Evolutionary conservation across 2,329 filamentous ascomycete genomes (phyloP).

Genomic region (Colletotrichum lini): DNA sequence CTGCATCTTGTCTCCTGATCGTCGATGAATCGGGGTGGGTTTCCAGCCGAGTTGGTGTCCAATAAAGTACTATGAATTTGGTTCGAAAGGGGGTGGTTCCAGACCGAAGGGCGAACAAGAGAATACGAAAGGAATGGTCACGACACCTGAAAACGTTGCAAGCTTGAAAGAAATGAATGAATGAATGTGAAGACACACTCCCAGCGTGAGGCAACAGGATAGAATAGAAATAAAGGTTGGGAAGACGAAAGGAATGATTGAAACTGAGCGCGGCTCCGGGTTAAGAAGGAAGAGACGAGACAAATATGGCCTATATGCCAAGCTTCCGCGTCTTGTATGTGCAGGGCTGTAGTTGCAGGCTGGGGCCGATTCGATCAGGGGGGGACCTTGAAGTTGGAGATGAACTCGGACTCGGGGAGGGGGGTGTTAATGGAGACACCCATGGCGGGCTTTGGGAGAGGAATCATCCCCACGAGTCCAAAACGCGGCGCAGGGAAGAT

Average conservation of each 20-base stretch:
- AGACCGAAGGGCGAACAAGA: constrained; percentile 60
- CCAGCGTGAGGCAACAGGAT: constrained; percentile 58
- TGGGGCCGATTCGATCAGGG: constrained; percentile 35
- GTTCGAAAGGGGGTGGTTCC: constrained; percentile 60
- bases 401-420: constrained; percentile 20
- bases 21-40: constrained; percentile 26
- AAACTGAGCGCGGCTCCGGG: constrained; percentile 35
- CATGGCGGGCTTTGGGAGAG: constrained; percentile 41
- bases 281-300: constrained; percentile 47
- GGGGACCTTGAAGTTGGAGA: constrained; percentile 30
- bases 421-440: constrained; percentile 13
- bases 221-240: constrained; percentile 45
- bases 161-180: constrained; percentile 55
- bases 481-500: constrained; percentile 56
- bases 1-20: constrained; percentile 61
- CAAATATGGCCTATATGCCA: constrained; percentile 55
- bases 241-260: constrained; percentile 49
- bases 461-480: constrained; percentile 56
- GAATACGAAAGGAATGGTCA: constrained; percentile 61
- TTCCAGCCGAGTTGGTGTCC: constrained; percentile 42
- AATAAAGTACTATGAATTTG: constrained; percentile 42
- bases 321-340: constrained; percentile 57
- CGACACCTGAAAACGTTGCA: constrained; percentile 54
- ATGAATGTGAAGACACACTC: constrained; percentile 68
- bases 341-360: constrained; percentile 47